These are phyloP conservation scores for Scenedesmus sp. DNA, from an alignment of 163 green algal species.

Conservation along the genomic window DNA sequence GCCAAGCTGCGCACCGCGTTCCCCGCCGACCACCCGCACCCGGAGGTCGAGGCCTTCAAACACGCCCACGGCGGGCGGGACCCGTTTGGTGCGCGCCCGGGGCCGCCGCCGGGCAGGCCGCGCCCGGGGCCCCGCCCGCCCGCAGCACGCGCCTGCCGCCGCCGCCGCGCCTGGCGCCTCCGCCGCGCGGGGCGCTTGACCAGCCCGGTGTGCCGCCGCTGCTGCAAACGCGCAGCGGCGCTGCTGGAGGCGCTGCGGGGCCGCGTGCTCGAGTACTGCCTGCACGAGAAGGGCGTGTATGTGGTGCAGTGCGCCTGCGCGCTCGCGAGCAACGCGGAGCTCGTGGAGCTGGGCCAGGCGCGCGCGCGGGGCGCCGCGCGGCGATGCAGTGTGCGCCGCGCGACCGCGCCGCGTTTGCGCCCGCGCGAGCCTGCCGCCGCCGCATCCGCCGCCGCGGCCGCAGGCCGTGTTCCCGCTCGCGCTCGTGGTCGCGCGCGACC, in stretches of 20 bases:
- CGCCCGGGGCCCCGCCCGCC: too few species aligned
- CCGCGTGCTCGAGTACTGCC: slow-evolving; percentile 36
- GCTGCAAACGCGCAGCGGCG: too few species aligned
- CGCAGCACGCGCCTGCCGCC: neutral
- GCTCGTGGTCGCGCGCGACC: slow-evolving; percentile 11
- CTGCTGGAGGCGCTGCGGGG: slow-evolving; percentile 2
- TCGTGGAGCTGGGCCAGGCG: slow-evolving; percentile 26
- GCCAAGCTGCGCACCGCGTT: slow-evolving; percentile 31
- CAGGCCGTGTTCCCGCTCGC: slow-evolving; percentile 15
- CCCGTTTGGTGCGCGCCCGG: slow-evolving; percentile 10
- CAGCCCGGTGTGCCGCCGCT: too few species aligned
- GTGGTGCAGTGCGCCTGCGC: slow-evolving; percentile 30
- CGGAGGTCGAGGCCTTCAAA: slow-evolving; percentile 12
- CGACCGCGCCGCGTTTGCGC: neutral
- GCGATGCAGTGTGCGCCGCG: neutral
- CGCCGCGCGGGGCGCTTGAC: too few species aligned
- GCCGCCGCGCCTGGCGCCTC: neutral
- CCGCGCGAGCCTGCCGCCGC: neutral
- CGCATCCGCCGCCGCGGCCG: neutral
- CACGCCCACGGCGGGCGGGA: slow-evolving; percentile 2
- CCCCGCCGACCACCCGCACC: neutral
- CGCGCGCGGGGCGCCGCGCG: neutral
- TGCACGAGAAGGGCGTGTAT: slow-evolving; percentile 46
- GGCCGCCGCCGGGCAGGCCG: too few species aligned
- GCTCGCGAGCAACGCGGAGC: slow-evolving; percentile 16